Evolutionary conservation across 2,329 filamentous ascomycete species (phyloP).

Genomic region (Pseudopyrenochaeta lycopersici): DNA sequence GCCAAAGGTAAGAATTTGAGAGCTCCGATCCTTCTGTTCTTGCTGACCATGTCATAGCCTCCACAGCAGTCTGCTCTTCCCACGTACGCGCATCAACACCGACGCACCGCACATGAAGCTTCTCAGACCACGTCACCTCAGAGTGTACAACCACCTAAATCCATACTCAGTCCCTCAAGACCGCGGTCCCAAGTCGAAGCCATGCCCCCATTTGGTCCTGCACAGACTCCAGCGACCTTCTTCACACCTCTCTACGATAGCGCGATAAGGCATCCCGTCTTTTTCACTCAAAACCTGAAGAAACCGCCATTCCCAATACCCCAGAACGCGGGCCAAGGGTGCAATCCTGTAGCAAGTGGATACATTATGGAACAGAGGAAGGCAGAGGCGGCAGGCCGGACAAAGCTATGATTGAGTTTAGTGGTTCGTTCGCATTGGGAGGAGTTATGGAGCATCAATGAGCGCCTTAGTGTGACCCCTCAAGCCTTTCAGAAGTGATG

Average conservation of each 20-base stretch:
- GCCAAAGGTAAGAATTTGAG: slow-evolving; percentile 44
- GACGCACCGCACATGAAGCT: slow-evolving; percentile 28
- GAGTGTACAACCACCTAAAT: slow-evolving; percentile 2
- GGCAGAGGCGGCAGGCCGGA: slow-evolving; percentile 20
- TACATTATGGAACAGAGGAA: slow-evolving; percentile 48
- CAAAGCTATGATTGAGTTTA: slow-evolving; percentile 36
- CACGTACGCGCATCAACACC: slow-evolving; percentile 35
- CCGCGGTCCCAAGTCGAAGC: slow-evolving; percentile 60
- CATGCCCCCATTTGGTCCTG: slow-evolving; percentile 52
- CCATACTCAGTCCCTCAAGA: slow-evolving; percentile 7
- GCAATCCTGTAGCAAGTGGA: slow-evolving; percentile 56
- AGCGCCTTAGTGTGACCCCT: not conserved
- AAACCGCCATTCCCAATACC: slow-evolving; percentile 61
- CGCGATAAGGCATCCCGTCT: slow-evolving; percentile 75
- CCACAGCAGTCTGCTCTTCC: slow-evolving; percentile 32
- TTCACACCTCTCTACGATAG: slow-evolving; percentile 58
- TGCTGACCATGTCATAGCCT: slow-evolving; percentile 26
- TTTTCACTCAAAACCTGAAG: slow-evolving; percentile 73
- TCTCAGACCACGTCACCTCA: slow-evolving; percentile 9
- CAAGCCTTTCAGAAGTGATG: not conserved
- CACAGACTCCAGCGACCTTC: slow-evolving; percentile 22
- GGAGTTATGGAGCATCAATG: not conserved
- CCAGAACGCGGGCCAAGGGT: slow-evolving; percentile 42
- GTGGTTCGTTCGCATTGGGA: not conserved
- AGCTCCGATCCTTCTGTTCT: slow-evolving; percentile 2